Evolutionary conservation across 768 basidiomycete genomes (phyloP).

Genomic region (Gymnopilus dilepis): DNA sequence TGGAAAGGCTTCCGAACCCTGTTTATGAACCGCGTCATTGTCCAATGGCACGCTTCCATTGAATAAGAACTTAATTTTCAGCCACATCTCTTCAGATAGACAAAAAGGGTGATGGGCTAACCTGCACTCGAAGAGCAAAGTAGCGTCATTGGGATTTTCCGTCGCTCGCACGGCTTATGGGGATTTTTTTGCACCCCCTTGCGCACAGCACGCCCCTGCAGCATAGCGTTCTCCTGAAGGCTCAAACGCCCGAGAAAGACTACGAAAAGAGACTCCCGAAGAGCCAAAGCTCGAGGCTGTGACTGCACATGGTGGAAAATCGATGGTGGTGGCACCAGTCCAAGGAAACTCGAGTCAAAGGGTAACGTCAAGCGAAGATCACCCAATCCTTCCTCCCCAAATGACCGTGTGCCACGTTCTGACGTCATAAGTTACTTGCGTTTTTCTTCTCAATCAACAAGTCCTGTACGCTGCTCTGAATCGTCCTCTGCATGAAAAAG

Average conservation of each 20-base stretch:
- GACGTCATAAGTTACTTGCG: not conserved
- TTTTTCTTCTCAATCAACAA: not conserved
- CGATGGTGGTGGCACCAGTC: not conserved
- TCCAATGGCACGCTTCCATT: constrained; percentile 1
- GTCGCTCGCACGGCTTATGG: not conserved
- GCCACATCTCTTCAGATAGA: not conserved
- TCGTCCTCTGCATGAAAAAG: too few relatives aligned
- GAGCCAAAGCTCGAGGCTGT: not conserved
- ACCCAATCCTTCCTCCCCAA: not conserved
- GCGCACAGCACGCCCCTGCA: not conserved
- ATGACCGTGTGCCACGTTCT: not conserved
- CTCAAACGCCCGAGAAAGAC: not conserved
- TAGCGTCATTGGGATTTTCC: not conserved
- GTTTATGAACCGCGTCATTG: not conserved
- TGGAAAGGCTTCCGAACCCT: not conserved
- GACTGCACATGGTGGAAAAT: not conserved
- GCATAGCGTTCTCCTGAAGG: not conserved
- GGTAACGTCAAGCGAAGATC: not conserved
- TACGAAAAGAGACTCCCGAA: not conserved
- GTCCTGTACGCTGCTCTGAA: not conserved
- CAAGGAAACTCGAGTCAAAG: not conserved
- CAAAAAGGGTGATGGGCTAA: not conserved
- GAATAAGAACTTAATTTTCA: constrained; percentile 2
- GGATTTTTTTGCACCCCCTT: not conserved
- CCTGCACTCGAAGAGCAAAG: not conserved